Evolutionary conservation across 1,139 yeast species (phyloP).

Genomic region (Barnettozyma hawaiiensis): DNA sequence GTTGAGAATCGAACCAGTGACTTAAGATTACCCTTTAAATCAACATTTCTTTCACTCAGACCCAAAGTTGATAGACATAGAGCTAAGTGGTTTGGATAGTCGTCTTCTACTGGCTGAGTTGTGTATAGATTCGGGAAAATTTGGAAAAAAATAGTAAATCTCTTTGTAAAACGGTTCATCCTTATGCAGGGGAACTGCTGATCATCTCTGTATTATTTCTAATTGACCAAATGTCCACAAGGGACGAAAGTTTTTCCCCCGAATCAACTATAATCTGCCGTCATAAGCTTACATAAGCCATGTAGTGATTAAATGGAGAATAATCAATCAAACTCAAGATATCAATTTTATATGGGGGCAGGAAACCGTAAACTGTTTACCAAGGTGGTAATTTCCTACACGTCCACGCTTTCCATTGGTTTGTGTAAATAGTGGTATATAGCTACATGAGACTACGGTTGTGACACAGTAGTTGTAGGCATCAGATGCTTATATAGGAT

Average conservation of each 20-base stretch:
- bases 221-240: conserved; percentile 54
- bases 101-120: not conserved
- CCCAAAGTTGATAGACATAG: not conserved
- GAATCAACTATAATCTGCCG: not conserved
- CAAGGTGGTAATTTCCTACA: too few species aligned
- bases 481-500: too few species aligned
- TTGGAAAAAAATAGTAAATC: conserved; percentile 66
- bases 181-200: conserved; percentile 97
- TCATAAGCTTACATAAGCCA: not conserved
- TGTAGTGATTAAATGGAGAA: too few species aligned
- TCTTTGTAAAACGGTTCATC: conserved; percentile 94
- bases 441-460: too few species aligned
- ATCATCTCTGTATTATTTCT: conserved; percentile 91
- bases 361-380: too few species aligned
- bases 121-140: not conserved
- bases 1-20: not conserved
- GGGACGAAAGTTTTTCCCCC: conserved; percentile 22
- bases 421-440: too few species aligned
- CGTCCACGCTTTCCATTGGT: too few species aligned
- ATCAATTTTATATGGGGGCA: too few species aligned
- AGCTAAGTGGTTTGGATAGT: not conserved
- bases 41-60: not conserved
- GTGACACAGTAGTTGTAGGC: too few species aligned
- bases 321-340: too few species aligned
- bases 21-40: not conserved